Conservation (phyloP, 495 filamentous ascomycete species). For the Aspergillus asperescens region DNA sequence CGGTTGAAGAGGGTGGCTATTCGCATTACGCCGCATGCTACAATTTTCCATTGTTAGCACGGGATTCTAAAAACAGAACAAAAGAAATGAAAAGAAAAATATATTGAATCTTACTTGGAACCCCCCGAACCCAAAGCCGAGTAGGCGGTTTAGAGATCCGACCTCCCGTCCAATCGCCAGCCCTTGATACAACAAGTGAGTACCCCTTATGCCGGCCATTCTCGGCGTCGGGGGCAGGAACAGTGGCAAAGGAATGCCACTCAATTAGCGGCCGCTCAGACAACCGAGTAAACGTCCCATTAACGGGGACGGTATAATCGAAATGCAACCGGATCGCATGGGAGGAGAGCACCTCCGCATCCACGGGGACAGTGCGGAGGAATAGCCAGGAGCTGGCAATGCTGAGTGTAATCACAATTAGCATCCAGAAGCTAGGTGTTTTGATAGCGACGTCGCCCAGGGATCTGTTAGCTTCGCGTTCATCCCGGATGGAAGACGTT, state of each 20-base stretch:
- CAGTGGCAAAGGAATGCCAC: constrained; percentile 63
- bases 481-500: constrained; percentile 24
- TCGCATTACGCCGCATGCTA: constrained; percentile 59
- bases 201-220: constrained; percentile 37
- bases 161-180: constrained; percentile 61
- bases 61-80: background rate
- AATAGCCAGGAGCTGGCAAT: constrained; percentile 65
- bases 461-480: constrained; percentile 15
- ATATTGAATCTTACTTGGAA: constrained; percentile 21
- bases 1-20: constrained; percentile 55
- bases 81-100: background rate
- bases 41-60: constrained; percentile 9
- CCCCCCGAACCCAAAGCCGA: constrained; percentile 51
- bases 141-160: constrained; percentile 51
- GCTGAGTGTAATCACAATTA: constrained; percentile 53
- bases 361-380: constrained; percentile 52
- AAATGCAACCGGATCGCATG: constrained; percentile 68
- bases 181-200: constrained; percentile 56
- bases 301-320: constrained; percentile 41
- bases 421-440: constrained; percentile 64
- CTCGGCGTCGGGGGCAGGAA: constrained; percentile 40
- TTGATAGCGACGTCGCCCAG: constrained; percentile 36
- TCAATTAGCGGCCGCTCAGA: constrained; percentile 54
- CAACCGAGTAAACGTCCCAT: constrained; percentile 46
- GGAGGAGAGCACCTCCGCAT: constrained; percentile 56